Evolutionary conservation across 2,329 filamentous ascomycete genomes (phyloP).

Genomic region (Alternaria viburni): DNA sequence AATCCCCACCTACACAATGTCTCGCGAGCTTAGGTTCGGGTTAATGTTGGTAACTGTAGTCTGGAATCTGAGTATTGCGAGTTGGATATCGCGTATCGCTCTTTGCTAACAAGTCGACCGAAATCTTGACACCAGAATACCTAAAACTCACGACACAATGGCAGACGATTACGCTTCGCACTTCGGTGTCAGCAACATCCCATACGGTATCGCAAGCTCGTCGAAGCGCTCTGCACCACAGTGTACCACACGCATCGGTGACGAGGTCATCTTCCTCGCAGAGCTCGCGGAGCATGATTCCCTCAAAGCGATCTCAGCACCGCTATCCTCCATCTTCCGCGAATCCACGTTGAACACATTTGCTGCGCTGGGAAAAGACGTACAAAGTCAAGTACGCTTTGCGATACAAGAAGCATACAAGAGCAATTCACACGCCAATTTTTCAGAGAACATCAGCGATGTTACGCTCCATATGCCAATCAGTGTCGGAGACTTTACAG

Average conservation of each 20-base stretch:
- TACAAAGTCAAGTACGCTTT: conserved; percentile 50
- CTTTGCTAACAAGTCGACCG: neutral
- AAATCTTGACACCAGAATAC: neutral
- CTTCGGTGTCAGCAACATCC: conserved; percentile 41
- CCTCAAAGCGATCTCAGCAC: conserved; percentile 32
- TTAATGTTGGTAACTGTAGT: neutral
- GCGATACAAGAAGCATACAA: conserved; percentile 48
- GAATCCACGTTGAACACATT: conserved; percentile 56
- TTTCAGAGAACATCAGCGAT: conserved; percentile 44
- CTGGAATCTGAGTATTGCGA: neutral
- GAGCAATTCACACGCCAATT: conserved; percentile 17
- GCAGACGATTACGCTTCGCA: conserved; percentile 32
- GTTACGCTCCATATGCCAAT: conserved; percentile 63
- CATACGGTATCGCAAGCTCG: conserved; percentile 40
- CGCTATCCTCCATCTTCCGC: conserved; percentile 36
- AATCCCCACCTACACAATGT: neutral
- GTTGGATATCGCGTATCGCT: too few relatives aligned
- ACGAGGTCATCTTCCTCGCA: conserved; percentile 61
- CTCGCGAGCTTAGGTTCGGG: neutral
- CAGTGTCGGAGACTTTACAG: conserved; percentile 62
- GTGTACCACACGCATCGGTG: conserved; percentile 59
- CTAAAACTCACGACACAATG: conserved; percentile 16
- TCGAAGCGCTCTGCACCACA: conserved; percentile 41
- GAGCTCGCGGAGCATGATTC: conserved; percentile 46
- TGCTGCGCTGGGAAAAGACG: conserved; percentile 52